These are phyloP conservation scores for Pyrenula massariospora DNA, from an alignment of 495 filamentous ascomycete species.

Conservation along the genomic window DNA sequence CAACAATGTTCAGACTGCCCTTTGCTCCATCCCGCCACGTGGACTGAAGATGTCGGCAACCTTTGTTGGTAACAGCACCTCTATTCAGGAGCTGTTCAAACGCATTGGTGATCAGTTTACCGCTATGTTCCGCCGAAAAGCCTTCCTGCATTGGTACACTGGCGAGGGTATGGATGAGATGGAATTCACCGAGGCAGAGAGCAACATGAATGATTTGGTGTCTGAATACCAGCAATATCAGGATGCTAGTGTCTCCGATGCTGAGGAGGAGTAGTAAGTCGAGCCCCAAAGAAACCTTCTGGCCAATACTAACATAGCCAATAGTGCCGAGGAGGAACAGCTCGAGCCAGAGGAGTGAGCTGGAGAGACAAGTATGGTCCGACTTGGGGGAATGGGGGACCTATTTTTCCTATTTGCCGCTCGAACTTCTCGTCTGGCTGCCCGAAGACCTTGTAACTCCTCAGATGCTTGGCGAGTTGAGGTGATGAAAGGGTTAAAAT, in stretches of 20 bases:
- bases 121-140: slow-evolving; percentile 99
- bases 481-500: background rate
- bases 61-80: slow-evolving; percentile 98
- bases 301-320: background rate
- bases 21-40: slow-evolving; percentile 97
- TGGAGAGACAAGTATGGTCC: background rate
- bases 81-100: slow-evolving; percentile 99
- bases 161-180: slow-evolving; percentile 99
- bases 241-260: slow-evolving; percentile 79
- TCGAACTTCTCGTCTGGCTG: background rate
- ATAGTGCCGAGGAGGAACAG: slow-evolving; percentile 26
- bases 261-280: slow-evolving; percentile 49
- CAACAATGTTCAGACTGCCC: slow-evolving; percentile 99
- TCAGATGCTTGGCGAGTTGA: background rate
- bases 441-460: background rate
- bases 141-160: slow-evolving; percentile 99
- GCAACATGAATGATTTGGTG: slow-evolving; percentile 99
- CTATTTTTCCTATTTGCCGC: background rate
- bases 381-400: background rate
- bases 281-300: background rate
- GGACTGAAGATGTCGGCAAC: slow-evolving; percentile 99
- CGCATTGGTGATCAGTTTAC: slow-evolving; percentile 99
- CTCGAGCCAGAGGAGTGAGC: slow-evolving; percentile 30
- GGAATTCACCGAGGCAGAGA: slow-evolving; percentile 99
- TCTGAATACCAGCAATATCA: slow-evolving; percentile 99